phyloP scores from a whole-genome alignment of 495 filamentous ascomycete genomes.

The Pyronema omphalodes region DNA sequence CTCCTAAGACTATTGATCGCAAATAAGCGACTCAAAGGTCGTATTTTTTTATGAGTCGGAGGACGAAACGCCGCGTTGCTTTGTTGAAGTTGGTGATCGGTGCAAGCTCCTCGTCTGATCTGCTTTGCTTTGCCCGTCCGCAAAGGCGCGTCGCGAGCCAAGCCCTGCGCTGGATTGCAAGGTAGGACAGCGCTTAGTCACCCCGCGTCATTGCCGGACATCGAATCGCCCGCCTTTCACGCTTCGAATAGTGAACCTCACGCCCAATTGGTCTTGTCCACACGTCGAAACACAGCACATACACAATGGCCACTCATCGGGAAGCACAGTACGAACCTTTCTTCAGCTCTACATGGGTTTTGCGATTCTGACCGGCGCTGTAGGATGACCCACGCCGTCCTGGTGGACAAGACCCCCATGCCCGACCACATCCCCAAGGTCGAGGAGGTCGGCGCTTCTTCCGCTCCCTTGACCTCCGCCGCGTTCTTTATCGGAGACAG shows the following conservation, averaged over 20 bases:
- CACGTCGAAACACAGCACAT: background rate
- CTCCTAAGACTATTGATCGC: background rate
- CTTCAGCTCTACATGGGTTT: background rate
- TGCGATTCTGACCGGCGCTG: constrained; percentile 3
- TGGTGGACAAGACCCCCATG: constrained; percentile 91
- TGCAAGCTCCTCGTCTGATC: no score
- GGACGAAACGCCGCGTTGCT: no score
- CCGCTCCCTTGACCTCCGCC: constrained; percentile 75
- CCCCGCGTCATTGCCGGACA: constrained; percentile 4
- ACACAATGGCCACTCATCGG: constrained; percentile 6
- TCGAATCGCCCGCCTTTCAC: background rate
- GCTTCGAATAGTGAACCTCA: background rate
- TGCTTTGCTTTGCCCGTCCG: no score
- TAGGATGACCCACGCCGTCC: constrained; percentile 83
- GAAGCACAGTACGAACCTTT: background rate
- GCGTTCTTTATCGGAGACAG: constrained; percentile 95
- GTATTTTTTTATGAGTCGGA: no score
- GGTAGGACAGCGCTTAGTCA: background rate
- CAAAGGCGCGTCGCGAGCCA: no score
- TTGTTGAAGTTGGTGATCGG: no score
- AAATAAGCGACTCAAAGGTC: no score
- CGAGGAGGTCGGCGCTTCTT: constrained; percentile 74
- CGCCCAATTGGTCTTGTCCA: constrained; percentile 1
- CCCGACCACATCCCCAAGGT: constrained; percentile 80
- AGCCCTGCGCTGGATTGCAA: no score